These are phyloP conservation scores for Nasturtium officinale DNA, from an alignment of 345 rosid genomes.

Conservation along the genomic window DNA sequence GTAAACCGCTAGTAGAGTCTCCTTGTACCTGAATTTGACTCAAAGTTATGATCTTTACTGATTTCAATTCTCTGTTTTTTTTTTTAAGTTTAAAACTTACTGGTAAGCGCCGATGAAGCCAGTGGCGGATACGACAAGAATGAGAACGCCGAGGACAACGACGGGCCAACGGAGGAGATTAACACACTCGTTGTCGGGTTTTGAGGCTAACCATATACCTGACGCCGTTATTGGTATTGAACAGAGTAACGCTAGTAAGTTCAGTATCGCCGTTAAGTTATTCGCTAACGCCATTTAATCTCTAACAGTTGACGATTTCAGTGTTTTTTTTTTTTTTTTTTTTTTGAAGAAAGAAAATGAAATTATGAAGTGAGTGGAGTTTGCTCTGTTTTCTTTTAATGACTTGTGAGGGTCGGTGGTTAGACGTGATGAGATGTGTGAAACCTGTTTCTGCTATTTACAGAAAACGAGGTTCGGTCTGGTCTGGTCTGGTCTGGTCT, in stretches of 20 bases:
- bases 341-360: neutral
- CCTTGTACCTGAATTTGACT: slow-evolving; percentile 53
- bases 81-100: slow-evolving; percentile 16
- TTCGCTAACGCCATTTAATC: slow-evolving; percentile 73
- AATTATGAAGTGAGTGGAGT: slow-evolving; percentile 24
- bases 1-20: slow-evolving; percentile 78
- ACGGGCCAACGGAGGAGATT: slow-evolving; percentile 83
- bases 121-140: slow-evolving; percentile 78
- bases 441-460: slow-evolving; percentile 19
- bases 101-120: slow-evolving; percentile 91
- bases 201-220: slow-evolving; percentile 88
- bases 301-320: slow-evolving; percentile 8
- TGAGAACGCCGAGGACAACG: slow-evolving; percentile 71
- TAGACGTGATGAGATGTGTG: slow-evolving; percentile 38
- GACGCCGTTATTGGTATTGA: slow-evolving; percentile 86
- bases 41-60: slow-evolving; percentile 3
- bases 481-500: neutral
- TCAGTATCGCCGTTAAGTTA: slow-evolving; percentile 82
- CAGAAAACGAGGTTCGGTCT: slow-evolving; percentile 18
- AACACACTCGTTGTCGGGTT: slow-evolving; percentile 80
- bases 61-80: neutral
- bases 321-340: neutral
- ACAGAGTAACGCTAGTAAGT: slow-evolving; percentile 79
- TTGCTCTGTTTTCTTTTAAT: slow-evolving; percentile 29
- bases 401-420: slow-evolving; percentile 38